Percentiles rank a stretch among this genome's conserved stretches.
Conservation (phyloP, 116 monocot genomes). For the Papilionanthe hybrid region DNA sequence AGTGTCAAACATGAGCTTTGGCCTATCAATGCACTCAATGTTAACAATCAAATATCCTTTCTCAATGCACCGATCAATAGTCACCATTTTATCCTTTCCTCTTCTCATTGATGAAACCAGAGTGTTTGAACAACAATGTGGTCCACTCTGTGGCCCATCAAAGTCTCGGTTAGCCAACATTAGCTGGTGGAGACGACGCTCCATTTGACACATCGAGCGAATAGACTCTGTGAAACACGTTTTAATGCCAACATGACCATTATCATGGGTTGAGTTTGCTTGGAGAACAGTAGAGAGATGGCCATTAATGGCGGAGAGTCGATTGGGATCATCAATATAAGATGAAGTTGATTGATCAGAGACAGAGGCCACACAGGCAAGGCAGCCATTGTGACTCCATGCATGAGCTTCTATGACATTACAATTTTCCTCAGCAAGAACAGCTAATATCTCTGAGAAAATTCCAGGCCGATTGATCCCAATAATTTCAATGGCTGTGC, state of each 20-base stretch:
- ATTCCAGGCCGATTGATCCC: constrained; percentile 55
- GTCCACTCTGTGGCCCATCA: constrained; percentile 15
- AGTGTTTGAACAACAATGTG: neutral
- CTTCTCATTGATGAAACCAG: constrained; percentile 1
- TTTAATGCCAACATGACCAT: constrained; percentile 27
- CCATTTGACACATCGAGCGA: constrained; percentile 30
- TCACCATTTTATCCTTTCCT: constrained; percentile 27
- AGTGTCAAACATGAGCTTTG: constrained; percentile 70
- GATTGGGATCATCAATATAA: constrained; percentile 36
- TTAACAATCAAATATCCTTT: constrained; percentile 52
- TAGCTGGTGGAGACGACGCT: constrained; percentile 62
- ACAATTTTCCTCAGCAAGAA: constrained; percentile 59
- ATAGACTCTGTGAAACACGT: constrained; percentile 26
- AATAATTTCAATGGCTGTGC: constrained; percentile 60
- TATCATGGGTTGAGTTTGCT: constrained; percentile 8
- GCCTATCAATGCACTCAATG: constrained; percentile 52
- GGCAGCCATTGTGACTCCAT: constrained; percentile 57
- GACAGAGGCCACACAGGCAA: constrained; percentile 58
- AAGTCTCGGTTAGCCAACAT: constrained; percentile 57
- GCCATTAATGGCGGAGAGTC: constrained; percentile 50
- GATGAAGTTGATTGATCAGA: constrained; percentile 42
- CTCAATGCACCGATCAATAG: constrained; percentile 45
- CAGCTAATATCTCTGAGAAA: constrained; percentile 76
- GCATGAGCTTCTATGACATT: constrained; percentile 66
- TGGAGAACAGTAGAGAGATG: constrained; percentile 58